Conservation (phyloP, 2,329 filamentous ascomycete genomes). For the Aspergillus latus region DNA sequence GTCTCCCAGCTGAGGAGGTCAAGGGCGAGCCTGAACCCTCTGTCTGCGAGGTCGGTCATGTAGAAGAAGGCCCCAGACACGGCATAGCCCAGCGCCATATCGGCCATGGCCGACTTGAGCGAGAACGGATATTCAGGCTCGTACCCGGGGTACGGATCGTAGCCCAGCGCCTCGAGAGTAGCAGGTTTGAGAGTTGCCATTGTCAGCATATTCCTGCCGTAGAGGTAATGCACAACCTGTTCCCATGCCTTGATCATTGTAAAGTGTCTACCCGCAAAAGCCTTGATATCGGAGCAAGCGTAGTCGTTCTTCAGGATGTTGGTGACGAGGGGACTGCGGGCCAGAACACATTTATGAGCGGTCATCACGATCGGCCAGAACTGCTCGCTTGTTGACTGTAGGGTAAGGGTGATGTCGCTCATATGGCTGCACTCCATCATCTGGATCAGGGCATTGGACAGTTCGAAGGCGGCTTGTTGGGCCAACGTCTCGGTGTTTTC, state of each 20-base stretch:
- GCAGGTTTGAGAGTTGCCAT: conserved; percentile 15
- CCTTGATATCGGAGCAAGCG: conserved; percentile 15
- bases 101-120: conserved; percentile 23
- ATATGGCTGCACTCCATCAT: conserved; percentile 17
- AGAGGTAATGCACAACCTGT: conserved; percentile 28
- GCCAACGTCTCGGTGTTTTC: background rate
- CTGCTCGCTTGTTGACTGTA: conserved; percentile 21
- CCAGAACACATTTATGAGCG: conserved; percentile 25
- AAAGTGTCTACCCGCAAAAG: conserved; percentile 24
- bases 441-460: conserved; percentile 18
- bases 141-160: conserved; percentile 2
- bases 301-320: conserved; percentile 17
- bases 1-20: conserved; percentile 30
- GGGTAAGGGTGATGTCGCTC: conserved; percentile 23
- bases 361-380: conserved; percentile 21
- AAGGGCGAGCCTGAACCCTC: conserved; percentile 27
- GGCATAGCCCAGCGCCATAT: conserved; percentile 35
- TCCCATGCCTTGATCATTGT: conserved; percentile 26
- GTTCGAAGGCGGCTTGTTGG: background rate
- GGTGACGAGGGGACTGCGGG: conserved; percentile 26
- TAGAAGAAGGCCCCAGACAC: conserved; percentile 33
- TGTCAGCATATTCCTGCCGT: conserved; percentile 26
- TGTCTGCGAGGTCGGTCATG: conserved; percentile 23
- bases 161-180: conserved; percentile 19
- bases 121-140: conserved; percentile 12